Conservation (phyloP, 2,329 filamentous ascomycete genomes). For the Alternaria consortialis region DNA sequence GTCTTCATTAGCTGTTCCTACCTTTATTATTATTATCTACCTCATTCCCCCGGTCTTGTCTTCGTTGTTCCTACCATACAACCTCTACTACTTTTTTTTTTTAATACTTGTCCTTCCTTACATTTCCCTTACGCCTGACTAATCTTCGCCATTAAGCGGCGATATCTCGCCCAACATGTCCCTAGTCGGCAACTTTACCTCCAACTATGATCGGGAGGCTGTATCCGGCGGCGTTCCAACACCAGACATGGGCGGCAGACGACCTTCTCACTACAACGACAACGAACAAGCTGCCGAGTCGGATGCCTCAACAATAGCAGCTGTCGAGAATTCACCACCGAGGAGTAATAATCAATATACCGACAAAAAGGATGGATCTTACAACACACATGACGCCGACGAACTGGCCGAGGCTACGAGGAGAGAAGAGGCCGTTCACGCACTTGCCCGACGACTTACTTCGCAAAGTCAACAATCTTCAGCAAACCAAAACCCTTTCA, state of each 20-base stretch:
- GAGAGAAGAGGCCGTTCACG: constrained; percentile 50
- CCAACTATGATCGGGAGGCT: constrained; percentile 54
- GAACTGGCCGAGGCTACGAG: constrained; percentile 32
- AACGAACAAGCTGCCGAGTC: constrained; percentile 35
- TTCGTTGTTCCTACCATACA: constrained; percentile 9
- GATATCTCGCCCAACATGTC: constrained; percentile 48
- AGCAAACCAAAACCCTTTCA: constrained; percentile 50
- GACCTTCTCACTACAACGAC: constrained; percentile 24
- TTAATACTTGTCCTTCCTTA: constrained; percentile 25
- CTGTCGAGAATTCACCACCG: constrained; percentile 35
- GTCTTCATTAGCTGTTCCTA: constrained; percentile 26
- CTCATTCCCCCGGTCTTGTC: constrained; percentile 17
- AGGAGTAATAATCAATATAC: constrained; percentile 26
- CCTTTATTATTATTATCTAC: constrained; percentile 28
- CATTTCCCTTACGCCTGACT: constrained; percentile 3
- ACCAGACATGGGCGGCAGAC: constrained; percentile 39
- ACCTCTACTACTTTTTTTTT: constrained; percentile 23
- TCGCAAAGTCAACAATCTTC: constrained; percentile 51
- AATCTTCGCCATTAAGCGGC: constrained; percentile 17
- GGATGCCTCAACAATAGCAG: constrained; percentile 46
- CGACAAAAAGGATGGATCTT: constrained; percentile 30
- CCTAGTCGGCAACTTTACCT: constrained; percentile 55
- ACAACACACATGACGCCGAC: constrained; percentile 34
- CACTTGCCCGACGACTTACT: constrained; percentile 55
- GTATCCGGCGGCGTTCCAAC: constrained; percentile 48